These are phyloP conservation scores for Blastobotrys illinoisensis DNA, from an alignment of 1,139 yeast genomes.

Conservation along the genomic window DNA sequence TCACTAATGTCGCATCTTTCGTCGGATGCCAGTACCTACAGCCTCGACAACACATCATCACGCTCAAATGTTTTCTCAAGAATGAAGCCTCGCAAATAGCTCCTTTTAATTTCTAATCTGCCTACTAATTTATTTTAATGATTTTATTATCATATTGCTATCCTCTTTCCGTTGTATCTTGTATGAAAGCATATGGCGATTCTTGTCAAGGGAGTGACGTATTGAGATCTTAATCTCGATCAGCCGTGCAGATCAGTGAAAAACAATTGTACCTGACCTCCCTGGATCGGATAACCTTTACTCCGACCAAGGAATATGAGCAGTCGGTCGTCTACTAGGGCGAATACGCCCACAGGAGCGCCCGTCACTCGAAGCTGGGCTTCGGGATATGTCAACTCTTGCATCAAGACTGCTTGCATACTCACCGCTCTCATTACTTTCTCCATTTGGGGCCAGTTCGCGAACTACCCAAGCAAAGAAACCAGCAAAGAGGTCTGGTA, in stretches of 20 bases:
- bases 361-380: neutral
- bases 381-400: neutral
- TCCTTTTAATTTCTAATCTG: neutral
- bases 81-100: neutral
- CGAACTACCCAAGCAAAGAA: conserved; percentile 5
- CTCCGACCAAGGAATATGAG: neutral
- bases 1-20: neutral
- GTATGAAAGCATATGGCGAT: no score
- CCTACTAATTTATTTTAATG: neutral
- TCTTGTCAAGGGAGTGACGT: no score
- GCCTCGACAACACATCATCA: neutral
- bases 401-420: neutral
- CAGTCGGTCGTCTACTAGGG: neutral
- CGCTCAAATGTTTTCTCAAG: neutral
- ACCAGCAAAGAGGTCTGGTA: conserved; percentile 13
- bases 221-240: no score
- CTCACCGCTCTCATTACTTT: neutral
- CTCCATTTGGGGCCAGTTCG: neutral
- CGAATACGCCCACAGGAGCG: neutral
- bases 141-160: neutral
- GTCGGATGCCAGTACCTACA: neutral
- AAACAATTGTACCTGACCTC: neutral
- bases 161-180: no score
- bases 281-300: neutral
- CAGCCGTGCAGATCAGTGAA: neutral